A percentile compares a stretch with the other conserved stretches of the same genome.
These are phyloP conservation scores for Monilinia fructicola DNA, from an alignment of 2,329 filamentous ascomycete genomes.

Conservation along the genomic window DNA sequence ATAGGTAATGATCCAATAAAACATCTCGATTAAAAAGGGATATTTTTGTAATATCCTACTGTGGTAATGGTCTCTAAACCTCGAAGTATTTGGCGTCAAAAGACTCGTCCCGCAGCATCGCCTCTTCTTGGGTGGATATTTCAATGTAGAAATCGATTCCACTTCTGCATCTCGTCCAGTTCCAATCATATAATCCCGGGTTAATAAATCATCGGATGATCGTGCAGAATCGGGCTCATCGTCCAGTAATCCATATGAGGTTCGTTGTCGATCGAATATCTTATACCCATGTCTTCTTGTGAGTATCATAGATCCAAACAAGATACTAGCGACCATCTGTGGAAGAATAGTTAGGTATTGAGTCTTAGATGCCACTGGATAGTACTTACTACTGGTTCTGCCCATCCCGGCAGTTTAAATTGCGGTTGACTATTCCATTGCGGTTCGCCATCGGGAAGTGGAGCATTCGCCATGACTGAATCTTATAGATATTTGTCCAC, in stretches of 20 bases:
- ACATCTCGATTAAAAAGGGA: conserved; percentile 65
- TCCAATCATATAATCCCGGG: conserved; percentile 36
- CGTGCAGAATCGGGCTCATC: conserved; percentile 36
- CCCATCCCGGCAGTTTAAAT: conserved; percentile 41
- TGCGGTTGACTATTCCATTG: conserved; percentile 40
- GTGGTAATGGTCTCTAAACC: conserved; percentile 60
- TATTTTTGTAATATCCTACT: conserved; percentile 65
- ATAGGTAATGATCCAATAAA: conserved; percentile 61
- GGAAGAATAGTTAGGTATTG: neutral
- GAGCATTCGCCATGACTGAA: conserved; percentile 12
- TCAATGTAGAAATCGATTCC: conserved; percentile 35
- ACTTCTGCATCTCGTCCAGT: conserved; percentile 28
- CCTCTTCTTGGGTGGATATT: conserved; percentile 50
- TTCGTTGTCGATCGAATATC: conserved; percentile 31
- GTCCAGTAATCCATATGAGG: conserved; percentile 31
- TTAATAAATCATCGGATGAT: conserved; percentile 38
- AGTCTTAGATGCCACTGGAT: neutral
- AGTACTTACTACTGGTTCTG: conserved; percentile 38
- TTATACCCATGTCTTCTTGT: conserved; percentile 36
- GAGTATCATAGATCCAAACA: conserved; percentile 39
- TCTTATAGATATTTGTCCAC: neutral
- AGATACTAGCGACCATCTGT: conserved; percentile 41
- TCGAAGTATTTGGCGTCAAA: conserved; percentile 58
- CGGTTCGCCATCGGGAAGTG: conserved; percentile 29
- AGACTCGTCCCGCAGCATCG: conserved; percentile 50